Conservation (phyloP, 2,329 filamentous ascomycete species). For the Ustulina deusta region DNA sequence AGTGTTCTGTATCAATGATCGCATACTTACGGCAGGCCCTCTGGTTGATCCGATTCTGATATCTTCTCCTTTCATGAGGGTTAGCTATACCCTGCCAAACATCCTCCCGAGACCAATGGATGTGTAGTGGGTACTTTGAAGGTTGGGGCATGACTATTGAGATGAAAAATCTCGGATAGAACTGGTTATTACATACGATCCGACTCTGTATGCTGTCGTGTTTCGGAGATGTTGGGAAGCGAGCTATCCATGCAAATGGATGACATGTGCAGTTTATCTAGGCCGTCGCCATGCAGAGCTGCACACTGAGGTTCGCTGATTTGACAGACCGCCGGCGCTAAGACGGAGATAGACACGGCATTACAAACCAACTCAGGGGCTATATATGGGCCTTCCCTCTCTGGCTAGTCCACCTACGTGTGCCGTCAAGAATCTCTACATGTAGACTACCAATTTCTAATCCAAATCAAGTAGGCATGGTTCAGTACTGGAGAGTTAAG, state of each 20-base stretch:
- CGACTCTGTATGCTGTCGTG: background rate
- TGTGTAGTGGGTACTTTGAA: background rate
- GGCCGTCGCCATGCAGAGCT: too few relatives aligned
- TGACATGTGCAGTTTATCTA: conserved; percentile 31
- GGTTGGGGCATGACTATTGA: conserved; percentile 14
- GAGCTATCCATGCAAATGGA: conserved; percentile 21
- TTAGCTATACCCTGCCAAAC: conserved; percentile 24
- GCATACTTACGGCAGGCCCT: conserved; percentile 24
- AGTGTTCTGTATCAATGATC: background rate
- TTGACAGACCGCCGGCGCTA: background rate
- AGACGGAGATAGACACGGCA: conserved; percentile 25
- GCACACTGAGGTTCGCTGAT: background rate
- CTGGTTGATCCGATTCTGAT: conserved; percentile 34
- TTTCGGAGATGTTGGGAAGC: background rate
- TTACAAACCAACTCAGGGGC: background rate
- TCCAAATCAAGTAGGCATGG: too few relatives aligned
- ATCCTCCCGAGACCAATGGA: conserved; percentile 15
- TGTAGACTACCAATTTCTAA: too few relatives aligned
- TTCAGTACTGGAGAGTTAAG: too few relatives aligned
- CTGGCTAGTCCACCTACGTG: background rate
- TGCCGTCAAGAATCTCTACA: too few relatives aligned
- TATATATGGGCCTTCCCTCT: too few relatives aligned
- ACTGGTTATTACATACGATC: background rate
- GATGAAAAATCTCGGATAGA: background rate
- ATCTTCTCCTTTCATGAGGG: conserved; percentile 29